phyloP scores from a whole-genome alignment of 306 rosid species.

The Dryas drummondii region DNA sequence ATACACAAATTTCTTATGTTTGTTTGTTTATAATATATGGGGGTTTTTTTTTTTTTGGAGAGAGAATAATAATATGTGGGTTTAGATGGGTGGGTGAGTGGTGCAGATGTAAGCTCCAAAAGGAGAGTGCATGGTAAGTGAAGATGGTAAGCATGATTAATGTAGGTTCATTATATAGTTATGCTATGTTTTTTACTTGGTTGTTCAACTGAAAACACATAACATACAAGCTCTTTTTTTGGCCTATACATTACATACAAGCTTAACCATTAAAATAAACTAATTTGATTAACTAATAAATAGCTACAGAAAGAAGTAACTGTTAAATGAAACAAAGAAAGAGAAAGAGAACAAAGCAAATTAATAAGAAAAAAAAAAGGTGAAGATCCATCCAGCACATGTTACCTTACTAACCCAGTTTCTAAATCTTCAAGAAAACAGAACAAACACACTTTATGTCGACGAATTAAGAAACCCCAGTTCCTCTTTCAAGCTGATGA shows the following conservation, averaged over 20 bases:
- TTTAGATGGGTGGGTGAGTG: too few species aligned
- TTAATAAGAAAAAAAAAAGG: neutral
- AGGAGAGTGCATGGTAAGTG: too few species aligned
- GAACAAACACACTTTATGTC: slow-evolving; percentile 33
- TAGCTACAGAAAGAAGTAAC: slow-evolving; percentile 13
- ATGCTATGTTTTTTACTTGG: too few species aligned
- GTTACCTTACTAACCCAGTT: slow-evolving; percentile 52
- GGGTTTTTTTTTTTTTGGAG: too few species aligned
- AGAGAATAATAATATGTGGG: too few species aligned
- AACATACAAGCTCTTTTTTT: too few species aligned
- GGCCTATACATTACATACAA: slow-evolving; percentile 6
- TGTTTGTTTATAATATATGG: too few species aligned
- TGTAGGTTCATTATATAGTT: too few species aligned
- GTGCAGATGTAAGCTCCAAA: too few species aligned
- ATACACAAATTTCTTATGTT: too few species aligned
- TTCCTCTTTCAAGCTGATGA: slow-evolving; percentile 24
- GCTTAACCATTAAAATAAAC: slow-evolving; percentile 15
- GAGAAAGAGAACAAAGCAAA: slow-evolving; percentile 3
- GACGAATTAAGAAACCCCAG: slow-evolving; percentile 58
- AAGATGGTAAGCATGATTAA: too few species aligned
- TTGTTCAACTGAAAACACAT: too few species aligned
- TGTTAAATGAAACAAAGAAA: neutral
- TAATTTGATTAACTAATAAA: slow-evolving; percentile 16
- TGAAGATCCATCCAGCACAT: slow-evolving; percentile 44
- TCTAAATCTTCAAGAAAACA: slow-evolving; percentile 36